Base-by-base conservation (phyloP, 2,329 filamentous ascomycete genomes). In the Paecilomyces dactylethromorphus region DNA sequence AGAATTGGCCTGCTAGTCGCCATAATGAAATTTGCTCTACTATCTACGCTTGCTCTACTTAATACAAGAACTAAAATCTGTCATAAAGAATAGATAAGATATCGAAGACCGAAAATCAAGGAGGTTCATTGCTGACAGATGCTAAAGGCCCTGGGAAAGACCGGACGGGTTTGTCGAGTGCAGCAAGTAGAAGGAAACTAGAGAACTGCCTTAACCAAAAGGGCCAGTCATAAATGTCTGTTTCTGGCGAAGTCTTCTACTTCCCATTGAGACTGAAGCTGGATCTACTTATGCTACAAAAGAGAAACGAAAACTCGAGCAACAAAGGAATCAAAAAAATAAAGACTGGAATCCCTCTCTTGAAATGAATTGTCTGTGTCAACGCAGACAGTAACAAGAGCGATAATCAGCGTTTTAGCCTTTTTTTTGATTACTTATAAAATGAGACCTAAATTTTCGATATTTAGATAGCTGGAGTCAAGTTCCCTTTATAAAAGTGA, bases 161-260 rank as follows among this genome's bases (percentile, higher is more conserved):
- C 22, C 45, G 56, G 56, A 57, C 45, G 18, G 50, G 12, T 21
- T 18, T 53, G 15, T 22, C 50, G n/a, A 21, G 32, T 32, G 50
- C n/a, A 13, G 50, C 18, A 32, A 15, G 39, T 26, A 49, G 56
- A 22, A 57, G 56, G 33, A 53, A 39, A 31, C 11, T 53, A 18
- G 50, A 57, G 50, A 57, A 57, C 15, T 50, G 56, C 15, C 45
- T 57, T 7, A 57, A 57, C 21, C 56, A 54, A 22, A 22, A 15
- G 56, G 33, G 56, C 56, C 31, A 21, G 33, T 24, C 56, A 29
- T 57, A 35, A 35, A 21, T 5, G 22, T 10, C 22, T 24, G 29
- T 5, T 55, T 15, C 24, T 32, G 31, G 15, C 15, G 11, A 7
- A 53, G 21, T 29, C 15, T 53, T 10, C 26, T 35, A 4, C 15